A percentile compares a stretch with the other conserved stretches of the same genome.
phyloP scores from a whole-genome alignment of 306 rosid species.

The Oemleria cerasiformis region DNA sequence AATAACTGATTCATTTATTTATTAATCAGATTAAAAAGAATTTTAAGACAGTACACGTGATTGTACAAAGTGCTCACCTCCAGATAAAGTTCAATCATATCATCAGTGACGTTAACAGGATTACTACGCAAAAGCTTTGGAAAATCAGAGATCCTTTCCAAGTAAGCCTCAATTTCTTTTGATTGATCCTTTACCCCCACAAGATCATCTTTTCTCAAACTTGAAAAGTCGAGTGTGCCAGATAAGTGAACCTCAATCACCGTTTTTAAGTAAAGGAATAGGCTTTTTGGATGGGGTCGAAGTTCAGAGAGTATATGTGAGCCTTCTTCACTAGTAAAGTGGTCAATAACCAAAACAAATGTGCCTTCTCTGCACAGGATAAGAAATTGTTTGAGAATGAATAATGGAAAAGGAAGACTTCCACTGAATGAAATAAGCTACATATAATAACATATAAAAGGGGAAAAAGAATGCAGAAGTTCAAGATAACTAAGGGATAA shows the following conservation, averaged over 20 bases:
- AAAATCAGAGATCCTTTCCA: conserved; percentile 67
- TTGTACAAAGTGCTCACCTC: conserved; percentile 55
- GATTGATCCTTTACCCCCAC: conserved; percentile 45
- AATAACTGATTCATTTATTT: conserved; percentile 10
- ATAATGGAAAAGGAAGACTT: conserved; percentile 12
- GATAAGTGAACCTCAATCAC: conserved; percentile 79
- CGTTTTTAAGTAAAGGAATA: conserved; percentile 88
- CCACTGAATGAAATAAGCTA: neutral
- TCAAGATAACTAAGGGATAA: conserved; percentile 25
- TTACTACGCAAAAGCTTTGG: conserved; percentile 73
- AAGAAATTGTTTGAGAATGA: conserved; percentile 23
- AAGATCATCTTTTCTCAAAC: conserved; percentile 48
- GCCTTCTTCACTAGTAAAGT: conserved; percentile 59
- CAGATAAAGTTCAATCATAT: conserved; percentile 88
- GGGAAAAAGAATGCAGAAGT: neutral
- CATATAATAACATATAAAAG: neutral
- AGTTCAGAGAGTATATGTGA: conserved; percentile 64
- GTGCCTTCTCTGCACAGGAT: conserved; percentile 63
- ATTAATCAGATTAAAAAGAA: conserved; percentile 3
- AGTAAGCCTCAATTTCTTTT: conserved; percentile 57
- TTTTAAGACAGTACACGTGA: conserved; percentile 6
- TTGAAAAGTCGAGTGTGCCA: conserved; percentile 67
- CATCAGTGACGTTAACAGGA: conserved; percentile 76
- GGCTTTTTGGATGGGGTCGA: conserved; percentile 69
- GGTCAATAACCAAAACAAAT: conserved; percentile 63